Conservation (phyloP, 2,329 filamentous ascomycete species). For the Pestalotiopsis sp. region DNA sequence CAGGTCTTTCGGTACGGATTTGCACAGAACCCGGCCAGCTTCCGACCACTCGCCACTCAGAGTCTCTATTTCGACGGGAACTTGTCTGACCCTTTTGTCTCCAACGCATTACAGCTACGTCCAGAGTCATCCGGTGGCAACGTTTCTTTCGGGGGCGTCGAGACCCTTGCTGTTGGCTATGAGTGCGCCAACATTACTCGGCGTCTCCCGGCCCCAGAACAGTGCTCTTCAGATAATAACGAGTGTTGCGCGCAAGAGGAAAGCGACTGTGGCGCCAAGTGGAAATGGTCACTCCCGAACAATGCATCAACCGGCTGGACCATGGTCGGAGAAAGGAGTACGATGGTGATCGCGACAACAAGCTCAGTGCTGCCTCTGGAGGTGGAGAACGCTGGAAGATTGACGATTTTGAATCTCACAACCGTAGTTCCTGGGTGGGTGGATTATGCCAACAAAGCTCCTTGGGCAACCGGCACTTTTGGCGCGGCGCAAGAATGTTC, state of each 20-base stretch:
- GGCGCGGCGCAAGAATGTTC: not conserved
- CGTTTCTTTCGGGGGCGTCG: not conserved
- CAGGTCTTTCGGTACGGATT: not conserved
- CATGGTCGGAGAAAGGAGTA: not conserved
- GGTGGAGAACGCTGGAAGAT: not conserved
- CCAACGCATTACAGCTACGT: not conserved
- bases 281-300: not conserved
- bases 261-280: not conserved
- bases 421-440: not conserved
- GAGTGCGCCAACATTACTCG: not conserved
- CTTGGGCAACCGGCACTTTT: not conserved
- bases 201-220: not conserved
- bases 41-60: not conserved
- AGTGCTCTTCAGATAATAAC: not conserved
- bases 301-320: not conserved
- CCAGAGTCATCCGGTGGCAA: not conserved
- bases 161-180: not conserved
- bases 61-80: not conserved
- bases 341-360: not conserved
- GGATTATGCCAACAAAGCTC: not conserved
- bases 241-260: not conserved
- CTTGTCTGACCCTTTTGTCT: not conserved
- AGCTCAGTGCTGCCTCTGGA: not conserved
- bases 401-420: not conserved
- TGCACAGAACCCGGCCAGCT: not conserved